phyloP scores from a whole-genome alignment of 1,139 yeast genomes.

The Candida buenavistaensis region DNA sequence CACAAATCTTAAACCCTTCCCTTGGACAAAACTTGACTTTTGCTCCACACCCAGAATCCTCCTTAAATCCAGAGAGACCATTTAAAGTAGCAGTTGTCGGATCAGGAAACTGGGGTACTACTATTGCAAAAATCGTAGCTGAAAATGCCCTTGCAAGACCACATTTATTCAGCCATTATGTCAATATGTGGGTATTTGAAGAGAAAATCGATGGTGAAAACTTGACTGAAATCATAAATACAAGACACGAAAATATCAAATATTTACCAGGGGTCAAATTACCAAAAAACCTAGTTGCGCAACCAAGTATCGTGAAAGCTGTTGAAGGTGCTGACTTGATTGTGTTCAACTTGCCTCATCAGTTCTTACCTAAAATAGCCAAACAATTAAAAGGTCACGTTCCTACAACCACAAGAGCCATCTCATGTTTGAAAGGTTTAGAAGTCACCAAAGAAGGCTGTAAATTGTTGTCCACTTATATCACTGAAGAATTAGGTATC shows the following conservation, averaged over 20 bases:
- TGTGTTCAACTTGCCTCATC: slow-evolving; percentile 51
- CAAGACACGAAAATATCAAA: slow-evolving; percentile 45
- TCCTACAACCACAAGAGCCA: slow-evolving; percentile 41
- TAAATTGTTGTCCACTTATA: slow-evolving; percentile 43
- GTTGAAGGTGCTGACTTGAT: slow-evolving; percentile 46
- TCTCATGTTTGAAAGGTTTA: slow-evolving; percentile 50
- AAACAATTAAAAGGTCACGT: slow-evolving; percentile 39
- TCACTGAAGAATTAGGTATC: slow-evolving; percentile 45
- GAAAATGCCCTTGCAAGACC: slow-evolving; percentile 45
- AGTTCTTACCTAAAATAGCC: slow-evolving; percentile 43
- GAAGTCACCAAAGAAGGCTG: slow-evolving; percentile 47
- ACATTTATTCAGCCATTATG: slow-evolving; percentile 36
- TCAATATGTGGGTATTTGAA: slow-evolving; percentile 51
- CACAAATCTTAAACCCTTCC: slow-evolving; percentile 32
- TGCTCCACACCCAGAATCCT: slow-evolving; percentile 17
- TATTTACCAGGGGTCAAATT: slow-evolving; percentile 47
- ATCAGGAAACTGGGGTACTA: slow-evolving; percentile 53
- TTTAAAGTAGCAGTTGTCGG: slow-evolving; percentile 46
- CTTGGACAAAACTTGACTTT: slow-evolving; percentile 15
- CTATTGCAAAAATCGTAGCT: slow-evolving; percentile 47
- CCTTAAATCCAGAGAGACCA: slow-evolving; percentile 30
- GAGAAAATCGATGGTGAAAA: slow-evolving; percentile 44
- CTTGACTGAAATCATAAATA: slow-evolving; percentile 46
- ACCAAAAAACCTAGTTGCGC: slow-evolving; percentile 44
- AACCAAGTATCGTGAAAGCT: slow-evolving; percentile 38